Percentiles rank a stretch among this genome's conserved stretches.
Evolutionary conservation across 305 asterid genomes (phyloP).

Genomic region (Withania somnifera): DNA sequence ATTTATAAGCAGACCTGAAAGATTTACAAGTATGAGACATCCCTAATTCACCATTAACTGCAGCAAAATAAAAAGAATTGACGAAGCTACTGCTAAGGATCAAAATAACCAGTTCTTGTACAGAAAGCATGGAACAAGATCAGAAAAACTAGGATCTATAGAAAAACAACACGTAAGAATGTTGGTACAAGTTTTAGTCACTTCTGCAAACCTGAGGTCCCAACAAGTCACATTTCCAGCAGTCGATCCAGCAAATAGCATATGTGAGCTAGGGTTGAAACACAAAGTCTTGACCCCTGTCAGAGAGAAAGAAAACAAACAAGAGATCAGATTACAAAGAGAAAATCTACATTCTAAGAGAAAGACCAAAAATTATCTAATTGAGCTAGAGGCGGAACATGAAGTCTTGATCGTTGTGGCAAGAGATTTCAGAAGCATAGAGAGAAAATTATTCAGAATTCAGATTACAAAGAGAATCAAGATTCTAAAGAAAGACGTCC

Average conservation of each 20-base stretch:
- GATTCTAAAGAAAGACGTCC: not conserved
- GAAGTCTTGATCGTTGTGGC: too few relatives aligned
- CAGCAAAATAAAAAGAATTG: not conserved
- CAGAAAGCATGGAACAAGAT: not conserved
- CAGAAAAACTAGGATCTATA: not conserved
- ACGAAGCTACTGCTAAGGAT: not conserved
- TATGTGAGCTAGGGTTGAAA: constrained; percentile 48
- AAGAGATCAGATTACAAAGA: not conserved
- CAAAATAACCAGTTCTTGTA: not conserved
- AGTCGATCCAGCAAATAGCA: constrained; percentile 71
- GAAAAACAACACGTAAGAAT: not conserved
- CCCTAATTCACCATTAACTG: not conserved
- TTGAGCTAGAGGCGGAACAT: too few relatives aligned
- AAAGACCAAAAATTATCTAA: too few relatives aligned
- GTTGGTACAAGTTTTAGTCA: not conserved
- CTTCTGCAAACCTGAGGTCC: constrained; percentile 63
- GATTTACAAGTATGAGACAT: not conserved
- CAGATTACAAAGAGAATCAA: not conserved
- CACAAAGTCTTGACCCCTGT: constrained; percentile 59
- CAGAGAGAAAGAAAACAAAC: not conserved
- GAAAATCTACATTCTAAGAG: too few relatives aligned
- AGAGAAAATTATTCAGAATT: too few relatives aligned
- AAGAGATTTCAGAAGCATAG: too few relatives aligned
- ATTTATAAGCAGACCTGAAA: not conserved
- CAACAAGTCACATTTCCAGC: constrained; percentile 76